Conservation (phyloP, 805 yeast genomes). For the Lachancea sp. region DNA sequence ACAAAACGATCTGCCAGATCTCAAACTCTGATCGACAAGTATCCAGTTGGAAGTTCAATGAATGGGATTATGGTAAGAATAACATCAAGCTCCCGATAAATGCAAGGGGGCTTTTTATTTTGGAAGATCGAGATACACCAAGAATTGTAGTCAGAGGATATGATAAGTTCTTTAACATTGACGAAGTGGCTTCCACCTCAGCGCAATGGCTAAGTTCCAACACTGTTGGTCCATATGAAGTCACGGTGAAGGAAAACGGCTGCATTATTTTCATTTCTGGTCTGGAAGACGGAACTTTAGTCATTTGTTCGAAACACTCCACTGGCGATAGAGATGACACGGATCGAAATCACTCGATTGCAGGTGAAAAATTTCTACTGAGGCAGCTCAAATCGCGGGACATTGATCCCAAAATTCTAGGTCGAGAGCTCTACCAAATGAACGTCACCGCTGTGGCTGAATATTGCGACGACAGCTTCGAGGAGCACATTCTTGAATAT, state of each 20-base stretch:
- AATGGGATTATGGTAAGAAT: slow-evolving; percentile 72
- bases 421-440: slow-evolving; percentile 41
- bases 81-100: slow-evolving; percentile 54
- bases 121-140: slow-evolving; percentile 30
- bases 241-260: slow-evolving; percentile 87
- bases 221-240: slow-evolving; percentile 71
- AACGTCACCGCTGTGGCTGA: slow-evolving; percentile 86
- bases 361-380: slow-evolving; percentile 56
- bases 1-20: slow-evolving; percentile 25
- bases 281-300: slow-evolving; percentile 61
- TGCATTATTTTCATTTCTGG: slow-evolving; percentile 85
- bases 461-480: slow-evolving; percentile 85
- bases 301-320: slow-evolving; percentile 88
- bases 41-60: slow-evolving; percentile 75
- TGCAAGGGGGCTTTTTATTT: slow-evolving; percentile 79
- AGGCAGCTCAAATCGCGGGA: slow-evolving; percentile 43
- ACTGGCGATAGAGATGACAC: slow-evolving; percentile 60
- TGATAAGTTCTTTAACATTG: slow-evolving; percentile 85
- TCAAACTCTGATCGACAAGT: slow-evolving; percentile 24
- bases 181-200: slow-evolving; percentile 52
- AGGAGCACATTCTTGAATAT: slow-evolving; percentile 86
- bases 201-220: slow-evolving; percentile 39
- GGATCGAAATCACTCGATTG: slow-evolving; percentile 63
- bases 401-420: slow-evolving; percentile 46
- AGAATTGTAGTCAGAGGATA: slow-evolving; percentile 77